Conservation (phyloP, 2,329 filamentous ascomycete species). For the Lecanicillium sp. region DNA sequence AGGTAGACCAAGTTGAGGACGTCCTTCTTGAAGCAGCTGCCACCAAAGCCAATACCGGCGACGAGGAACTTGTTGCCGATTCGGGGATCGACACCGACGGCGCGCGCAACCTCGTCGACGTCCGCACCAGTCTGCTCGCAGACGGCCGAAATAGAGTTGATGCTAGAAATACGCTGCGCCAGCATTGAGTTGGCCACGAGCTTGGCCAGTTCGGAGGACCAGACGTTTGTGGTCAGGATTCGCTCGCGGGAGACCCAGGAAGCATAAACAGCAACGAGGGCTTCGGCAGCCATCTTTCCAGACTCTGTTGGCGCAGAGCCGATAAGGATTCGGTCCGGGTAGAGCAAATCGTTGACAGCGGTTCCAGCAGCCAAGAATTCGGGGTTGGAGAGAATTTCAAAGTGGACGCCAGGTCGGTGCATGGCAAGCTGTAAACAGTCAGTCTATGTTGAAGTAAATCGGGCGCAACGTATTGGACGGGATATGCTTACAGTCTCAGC, state of each 20-base stretch:
- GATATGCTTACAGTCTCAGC: conserved; percentile 51
- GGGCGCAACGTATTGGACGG: neutral
- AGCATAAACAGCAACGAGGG: conserved; percentile 58
- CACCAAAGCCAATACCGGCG: conserved; percentile 69
- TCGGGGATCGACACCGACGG: conserved; percentile 60
- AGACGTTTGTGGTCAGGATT: conserved; percentile 66
- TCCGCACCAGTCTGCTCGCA: conserved; percentile 71
- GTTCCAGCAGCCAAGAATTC: conserved; percentile 76
- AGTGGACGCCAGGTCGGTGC: conserved; percentile 54
- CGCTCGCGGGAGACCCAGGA: conserved; percentile 59
- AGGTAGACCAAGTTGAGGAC: conserved; percentile 66
- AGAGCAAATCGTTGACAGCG: conserved; percentile 61
- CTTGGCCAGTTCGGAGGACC: conserved; percentile 73
- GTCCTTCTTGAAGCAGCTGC: conserved; percentile 77
- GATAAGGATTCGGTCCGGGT: conserved; percentile 67
- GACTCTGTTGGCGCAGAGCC: conserved; percentile 54
- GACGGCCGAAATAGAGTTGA: conserved; percentile 73
- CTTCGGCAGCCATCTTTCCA: conserved; percentile 53
- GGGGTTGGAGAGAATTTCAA: conserved; percentile 73
- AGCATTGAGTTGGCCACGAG: conserved; percentile 74
- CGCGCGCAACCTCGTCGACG: conserved; percentile 61
- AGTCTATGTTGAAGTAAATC: conserved; percentile 6
- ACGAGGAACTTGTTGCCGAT: conserved; percentile 68
- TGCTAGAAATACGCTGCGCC: conserved; percentile 71
- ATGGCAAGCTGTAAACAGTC: conserved; percentile 37